Evolutionary conservation across 2,329 filamentous ascomycete species (phyloP).

Genomic region (Cordyceps javanica): DNA sequence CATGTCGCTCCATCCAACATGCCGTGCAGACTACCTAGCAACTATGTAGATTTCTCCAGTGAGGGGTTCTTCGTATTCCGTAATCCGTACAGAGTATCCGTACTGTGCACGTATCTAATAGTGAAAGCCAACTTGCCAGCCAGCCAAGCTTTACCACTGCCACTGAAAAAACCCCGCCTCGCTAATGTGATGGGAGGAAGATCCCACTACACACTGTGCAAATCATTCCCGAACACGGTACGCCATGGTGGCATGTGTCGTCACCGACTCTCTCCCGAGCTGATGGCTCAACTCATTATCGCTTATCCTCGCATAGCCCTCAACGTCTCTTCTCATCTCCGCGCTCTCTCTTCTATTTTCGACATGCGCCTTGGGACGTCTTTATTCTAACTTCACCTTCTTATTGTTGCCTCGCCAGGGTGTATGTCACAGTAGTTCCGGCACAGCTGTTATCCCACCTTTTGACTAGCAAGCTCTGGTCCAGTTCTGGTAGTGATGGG

Average conservation of each 20-base stretch:
- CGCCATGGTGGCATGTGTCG: slow-evolving; percentile 11
- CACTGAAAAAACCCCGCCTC: slow-evolving; percentile 1
- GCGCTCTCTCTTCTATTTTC: not conserved
- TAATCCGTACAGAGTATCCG: no score
- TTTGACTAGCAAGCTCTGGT: not conserved
- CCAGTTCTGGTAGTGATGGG: slow-evolving; percentile 22
- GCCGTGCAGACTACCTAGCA: no score
- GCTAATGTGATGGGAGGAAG: not conserved
- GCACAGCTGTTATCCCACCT: not conserved
- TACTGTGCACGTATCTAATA: not conserved
- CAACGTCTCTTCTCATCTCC: slow-evolving; percentile 3
- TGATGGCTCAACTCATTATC: slow-evolving; percentile 10
- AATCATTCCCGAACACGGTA: not conserved
- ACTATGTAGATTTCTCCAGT: no score
- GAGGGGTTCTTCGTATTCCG: no score
- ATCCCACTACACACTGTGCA: not conserved
- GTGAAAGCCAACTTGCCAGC: not conserved
- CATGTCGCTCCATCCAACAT: no score
- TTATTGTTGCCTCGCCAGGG: not conserved
- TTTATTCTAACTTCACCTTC: not conserved
- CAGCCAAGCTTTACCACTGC: not conserved
- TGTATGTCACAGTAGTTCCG: not conserved
- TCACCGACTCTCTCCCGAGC: slow-evolving; percentile 12
- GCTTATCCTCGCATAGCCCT: slow-evolving; percentile 4
- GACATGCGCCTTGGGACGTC: slow-evolving; percentile 8